Conservation (phyloP, 345 rosid species). For the Linum tenue region DNA sequence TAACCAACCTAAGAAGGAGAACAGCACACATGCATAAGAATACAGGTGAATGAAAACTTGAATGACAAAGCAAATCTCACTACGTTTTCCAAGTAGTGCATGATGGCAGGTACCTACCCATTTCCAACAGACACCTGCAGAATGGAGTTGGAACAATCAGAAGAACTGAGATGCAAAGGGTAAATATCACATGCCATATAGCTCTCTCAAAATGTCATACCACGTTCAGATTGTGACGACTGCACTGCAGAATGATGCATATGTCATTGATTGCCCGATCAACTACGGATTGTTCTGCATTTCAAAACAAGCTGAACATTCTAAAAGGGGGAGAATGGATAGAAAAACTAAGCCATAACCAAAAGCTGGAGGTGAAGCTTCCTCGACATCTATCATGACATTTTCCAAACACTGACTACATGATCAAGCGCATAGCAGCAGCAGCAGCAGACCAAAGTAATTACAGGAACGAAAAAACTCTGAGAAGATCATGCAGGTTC, state of each 20-base stretch:
- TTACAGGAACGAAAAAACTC: background rate
- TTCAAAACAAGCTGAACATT: conserved; percentile 4
- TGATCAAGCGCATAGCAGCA: background rate
- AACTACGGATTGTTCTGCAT: conserved; percentile 71
- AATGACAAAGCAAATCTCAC: background rate
- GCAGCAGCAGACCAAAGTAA: background rate
- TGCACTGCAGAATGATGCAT: conserved; percentile 80
- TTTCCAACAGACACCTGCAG: conserved; percentile 84
- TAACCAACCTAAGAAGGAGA: conserved; percentile 58
- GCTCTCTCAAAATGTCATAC: conserved; percentile 15
- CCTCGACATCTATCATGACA: background rate
- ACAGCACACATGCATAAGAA: background rate
- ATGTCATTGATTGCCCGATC: conserved; percentile 80
- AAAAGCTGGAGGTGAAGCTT: background rate
- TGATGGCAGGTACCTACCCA: conserved; percentile 46
- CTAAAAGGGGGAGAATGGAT: background rate
- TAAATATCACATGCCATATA: background rate
- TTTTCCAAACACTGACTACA: background rate
- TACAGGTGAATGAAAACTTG: background rate
- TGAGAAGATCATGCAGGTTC: background rate
- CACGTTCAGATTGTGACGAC: conserved; percentile 91
- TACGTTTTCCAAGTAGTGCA: conserved; percentile 7
- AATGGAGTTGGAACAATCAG: conserved; percentile 1
- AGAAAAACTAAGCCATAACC: background rate
- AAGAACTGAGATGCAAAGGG: background rate